These are phyloP conservation scores for Pittosporum tobira DNA, from an alignment of 129 eudicot species.

Conservation along the genomic window DNA sequence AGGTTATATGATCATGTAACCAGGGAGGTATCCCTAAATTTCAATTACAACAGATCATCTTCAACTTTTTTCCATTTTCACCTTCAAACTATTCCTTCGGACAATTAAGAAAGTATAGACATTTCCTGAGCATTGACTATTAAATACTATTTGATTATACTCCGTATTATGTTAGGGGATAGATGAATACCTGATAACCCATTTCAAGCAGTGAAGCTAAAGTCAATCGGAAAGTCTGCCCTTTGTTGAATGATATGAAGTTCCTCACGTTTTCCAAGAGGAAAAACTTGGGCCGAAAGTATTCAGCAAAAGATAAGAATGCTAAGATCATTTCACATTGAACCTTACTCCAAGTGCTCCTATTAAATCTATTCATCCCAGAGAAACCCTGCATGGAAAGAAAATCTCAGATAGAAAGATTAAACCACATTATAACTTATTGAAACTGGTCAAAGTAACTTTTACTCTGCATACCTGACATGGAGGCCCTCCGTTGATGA, in stretches of 20 bases:
- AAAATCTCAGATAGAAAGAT: neutral
- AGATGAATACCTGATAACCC: slow-evolving; percentile 80
- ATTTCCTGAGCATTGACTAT: no score
- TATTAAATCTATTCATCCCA: slow-evolving; percentile 61
- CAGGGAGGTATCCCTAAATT: no score
- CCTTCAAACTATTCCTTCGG: no score
- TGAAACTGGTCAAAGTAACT: neutral
- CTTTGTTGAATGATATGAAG: slow-evolving; percentile 61
- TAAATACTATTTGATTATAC: no score
- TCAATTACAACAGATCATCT: no score
- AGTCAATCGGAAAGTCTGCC: slow-evolving; percentile 47
- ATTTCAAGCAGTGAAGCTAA: no score
- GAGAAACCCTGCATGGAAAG: slow-evolving; percentile 54
- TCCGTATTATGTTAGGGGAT: no score
- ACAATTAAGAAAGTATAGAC: no score
- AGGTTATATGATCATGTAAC: no score
- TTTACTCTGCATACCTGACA: slow-evolving; percentile 22
- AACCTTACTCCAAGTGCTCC: slow-evolving; percentile 66
- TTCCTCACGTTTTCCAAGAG: slow-evolving; percentile 55
- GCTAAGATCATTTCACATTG: slow-evolving; percentile 65
- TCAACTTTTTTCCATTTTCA: no score
- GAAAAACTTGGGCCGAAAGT: slow-evolving; percentile 51
- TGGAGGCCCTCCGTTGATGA: slow-evolving; percentile 37
- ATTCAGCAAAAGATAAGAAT: slow-evolving; percentile 53
- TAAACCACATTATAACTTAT: neutral